These are phyloP conservation scores for Hydrangea macrophylla DNA, from an alignment of 148 eudicot genomes.

Conservation along the genomic window DNA sequence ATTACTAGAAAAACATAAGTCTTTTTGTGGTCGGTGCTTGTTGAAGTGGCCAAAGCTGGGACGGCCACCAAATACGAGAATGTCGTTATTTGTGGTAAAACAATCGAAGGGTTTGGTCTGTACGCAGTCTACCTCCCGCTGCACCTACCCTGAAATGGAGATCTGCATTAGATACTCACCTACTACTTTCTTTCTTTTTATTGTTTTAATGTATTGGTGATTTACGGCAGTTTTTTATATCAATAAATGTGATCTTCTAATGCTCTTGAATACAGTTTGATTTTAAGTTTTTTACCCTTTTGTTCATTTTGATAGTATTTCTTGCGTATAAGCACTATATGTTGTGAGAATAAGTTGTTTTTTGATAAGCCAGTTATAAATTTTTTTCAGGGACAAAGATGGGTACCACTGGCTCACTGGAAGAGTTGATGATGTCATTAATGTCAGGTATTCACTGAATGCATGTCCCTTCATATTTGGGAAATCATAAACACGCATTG, in stretches of 20 bases:
- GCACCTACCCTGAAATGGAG: too few species aligned
- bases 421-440: constrained; percentile 99
- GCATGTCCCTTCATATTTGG: background rate
- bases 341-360: background rate
- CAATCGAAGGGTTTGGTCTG: too few species aligned
- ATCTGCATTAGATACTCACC: too few species aligned
- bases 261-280: background rate
- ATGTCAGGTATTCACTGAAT: constrained; percentile 65
- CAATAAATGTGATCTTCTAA: background rate
- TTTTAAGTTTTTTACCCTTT: background rate
- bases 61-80: too few species aligned
- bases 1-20: background rate
- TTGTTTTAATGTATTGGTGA: too few species aligned
- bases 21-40: background rate
- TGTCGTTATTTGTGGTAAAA: too few species aligned
- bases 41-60: too few species aligned
- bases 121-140: too few species aligned
- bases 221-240: too few species aligned
- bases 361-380: background rate
- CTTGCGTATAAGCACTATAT: background rate
- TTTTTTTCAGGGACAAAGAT: constrained; percentile 80
- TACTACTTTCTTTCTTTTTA: too few species aligned
- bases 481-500: background rate
- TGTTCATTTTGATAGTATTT: background rate
- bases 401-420: constrained; percentile 99